These are phyloP conservation scores for Cyclospora cayetanensis DNA, from an alignment of 169 alveolate species.

Conservation along the genomic window DNA sequence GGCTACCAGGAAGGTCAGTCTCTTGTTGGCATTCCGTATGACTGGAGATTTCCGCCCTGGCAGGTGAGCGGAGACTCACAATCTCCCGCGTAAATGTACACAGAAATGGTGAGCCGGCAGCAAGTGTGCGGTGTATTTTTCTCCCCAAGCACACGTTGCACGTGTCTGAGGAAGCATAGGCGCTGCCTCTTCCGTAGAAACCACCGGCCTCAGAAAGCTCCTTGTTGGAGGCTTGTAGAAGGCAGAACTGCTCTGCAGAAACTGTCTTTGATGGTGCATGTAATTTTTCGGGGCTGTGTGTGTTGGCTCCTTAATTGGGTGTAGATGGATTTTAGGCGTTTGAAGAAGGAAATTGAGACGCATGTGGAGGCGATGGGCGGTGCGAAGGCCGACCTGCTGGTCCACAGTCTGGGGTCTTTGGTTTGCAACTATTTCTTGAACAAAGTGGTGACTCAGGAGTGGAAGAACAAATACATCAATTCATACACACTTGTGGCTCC, in stretches of 20 bases:
- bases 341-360: constrained; percentile 50
- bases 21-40: constrained; percentile 67
- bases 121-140: too few species aligned
- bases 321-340: constrained; percentile 48
- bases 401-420: constrained; percentile 55
- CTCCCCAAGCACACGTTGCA: too few species aligned
- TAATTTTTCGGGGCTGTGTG: background rate
- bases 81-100: too few species aligned
- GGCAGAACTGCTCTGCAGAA: background rate
- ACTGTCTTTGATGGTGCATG: background rate
- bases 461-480: constrained; percentile 69
- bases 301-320: background rate
- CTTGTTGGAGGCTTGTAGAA: background rate
- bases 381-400: constrained; percentile 54
- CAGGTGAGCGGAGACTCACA: too few species aligned
- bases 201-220: too few species aligned
- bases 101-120: too few species aligned
- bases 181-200: too few species aligned
- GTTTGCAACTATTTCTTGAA: constrained; percentile 54
- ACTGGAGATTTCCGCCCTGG: constrained; percentile 73
- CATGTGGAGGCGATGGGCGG: constrained; percentile 49
- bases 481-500: constrained; percentile 52
- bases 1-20: constrained; percentile 42
- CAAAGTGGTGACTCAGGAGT: constrained; percentile 60
- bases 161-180: too few species aligned